Base-by-base conservation (phyloP, 306 rosid species). In the Lathyrus tuberosus region DNA sequence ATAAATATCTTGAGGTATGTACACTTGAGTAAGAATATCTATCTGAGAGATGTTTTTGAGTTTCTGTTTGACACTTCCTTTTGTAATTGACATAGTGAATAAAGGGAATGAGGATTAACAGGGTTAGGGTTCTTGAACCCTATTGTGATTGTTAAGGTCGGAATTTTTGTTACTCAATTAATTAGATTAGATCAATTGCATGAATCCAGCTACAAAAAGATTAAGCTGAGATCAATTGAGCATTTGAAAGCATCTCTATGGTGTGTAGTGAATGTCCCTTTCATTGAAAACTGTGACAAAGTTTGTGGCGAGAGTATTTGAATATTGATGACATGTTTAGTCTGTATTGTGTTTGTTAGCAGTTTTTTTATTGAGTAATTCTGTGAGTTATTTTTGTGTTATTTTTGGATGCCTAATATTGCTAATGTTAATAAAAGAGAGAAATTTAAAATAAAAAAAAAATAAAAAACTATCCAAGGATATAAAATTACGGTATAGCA, bases 71-170 rank as follows among this genome's bases (percentile, higher is more conserved):
- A n/a, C 10, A 3, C 14, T 74, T 31, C 31, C n/a, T 1, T 43
- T 69, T 60, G 65, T 22, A 17, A 24, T 49, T 60, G 28, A 60
- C 12, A 18, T 18, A 15, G 3, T 5, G 37, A 35, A 2, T 18
- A 37, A 64, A 57, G 42, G 69, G 20, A 70, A 70, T 59, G 66
- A 4, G 30, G 62, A 66, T 47, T 63, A 64, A 63, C 12, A 35
- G 40, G 40, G 3, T 8, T 35, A 35, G 31, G 11, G 37, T 30
- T 28, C 16, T 47, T 26, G 71, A 31, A 40, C 58, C 47, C 22
- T 51, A 22, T 51, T 33, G 47, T 14, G 52, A 64, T 44, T 54
- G 69, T 26, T 31, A 15, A 37, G 31, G 31, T n/a, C 11, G 47
- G 14, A 38, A 13, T 52, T 28, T 48, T 51, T 14, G 30, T 17